Evolutionary conservation across 495 filamentous ascomycete genomes (phyloP), one percentile per base, ranked within the genome.

Genomic region (Penicillium flavigenum): DNA sequence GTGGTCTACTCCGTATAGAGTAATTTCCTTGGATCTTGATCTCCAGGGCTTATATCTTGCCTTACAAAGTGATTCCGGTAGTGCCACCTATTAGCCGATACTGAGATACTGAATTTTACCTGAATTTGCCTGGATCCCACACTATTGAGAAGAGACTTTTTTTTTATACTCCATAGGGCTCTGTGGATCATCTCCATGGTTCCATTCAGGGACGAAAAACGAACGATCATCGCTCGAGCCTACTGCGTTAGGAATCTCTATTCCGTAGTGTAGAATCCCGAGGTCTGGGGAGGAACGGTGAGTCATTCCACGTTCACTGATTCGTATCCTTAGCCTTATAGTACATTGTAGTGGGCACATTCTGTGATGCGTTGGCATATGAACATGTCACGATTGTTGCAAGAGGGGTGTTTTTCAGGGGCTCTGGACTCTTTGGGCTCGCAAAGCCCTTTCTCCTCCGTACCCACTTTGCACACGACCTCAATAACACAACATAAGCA

Each of bases 161-260:
- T 6, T 36, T 6, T 7, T 38, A n/a, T 38, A 38, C 34, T 20
- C 10, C 14, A 55, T 55, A 22, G n/a, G 36, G 50, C 24, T 52
- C 36, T 52, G 26, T 52, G 24, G 51, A 41, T 52, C 36, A 12
- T 14, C 24, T 42, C 42, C 41, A 9, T 38, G 22, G 34, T 55
- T 47, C 52, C 31, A 52, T 52, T 16, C 51, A 53, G 51, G 49
- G 10, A 51, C 49, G 17, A 19, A 19, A 41, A n/a, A 41, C 16
- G 32, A 27, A 42, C 36, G 53, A 55, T 55, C 44, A 10, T 17
- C 44, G 31, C 53, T 27, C 53, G 9, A 32, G 22, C 16, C 43
- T 55, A 55, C 43, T 26, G 3, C 3, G 34, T 47, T 39, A 4
- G 51, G 48, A 8, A 24, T 36, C 29, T 20, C 17, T n/a, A 17